These are phyloP conservation scores for Massariosphaeria phaeospora DNA, from an alignment of 495 filamentous ascomycete genomes.

Conservation along the genomic window DNA sequence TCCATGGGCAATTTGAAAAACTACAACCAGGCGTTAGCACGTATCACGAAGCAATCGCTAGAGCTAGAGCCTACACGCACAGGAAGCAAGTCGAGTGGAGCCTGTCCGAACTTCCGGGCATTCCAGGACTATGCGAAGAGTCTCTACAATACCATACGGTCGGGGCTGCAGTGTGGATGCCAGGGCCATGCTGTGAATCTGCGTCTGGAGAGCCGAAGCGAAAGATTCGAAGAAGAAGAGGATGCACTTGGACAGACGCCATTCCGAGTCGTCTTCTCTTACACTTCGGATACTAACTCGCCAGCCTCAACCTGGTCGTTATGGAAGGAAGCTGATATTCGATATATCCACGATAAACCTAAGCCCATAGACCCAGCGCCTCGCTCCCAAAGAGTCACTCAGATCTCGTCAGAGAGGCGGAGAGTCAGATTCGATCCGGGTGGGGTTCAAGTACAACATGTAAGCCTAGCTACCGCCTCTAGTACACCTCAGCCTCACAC, in stretches of 20 bases:
- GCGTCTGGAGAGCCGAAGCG: slow-evolving; percentile 8
- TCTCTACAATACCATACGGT: slow-evolving; percentile 1
- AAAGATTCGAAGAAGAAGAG: slow-evolving; percentile 11
- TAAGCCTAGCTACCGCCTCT: background rate
- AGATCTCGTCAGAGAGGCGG: too few relatives aligned
- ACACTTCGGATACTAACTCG: background rate
- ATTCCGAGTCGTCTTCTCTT: slow-evolving; percentile 30
- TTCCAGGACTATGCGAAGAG: slow-evolving; percentile 6
- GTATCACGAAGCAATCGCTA: slow-evolving; percentile 14
- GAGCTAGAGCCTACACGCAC: slow-evolving; percentile 14
- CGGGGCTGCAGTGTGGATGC: slow-evolving; percentile 10
- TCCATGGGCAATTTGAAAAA: slow-evolving; percentile 16
- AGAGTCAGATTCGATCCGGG: slow-evolving; percentile 4
- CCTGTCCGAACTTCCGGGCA: slow-evolving; percentile 6
- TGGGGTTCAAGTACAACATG: background rate
- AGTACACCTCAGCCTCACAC: background rate
- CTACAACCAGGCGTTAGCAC: slow-evolving; percentile 30
- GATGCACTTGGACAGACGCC: slow-evolving; percentile 29
- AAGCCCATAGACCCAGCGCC: background rate
- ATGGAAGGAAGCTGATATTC: slow-evolving; percentile 28
- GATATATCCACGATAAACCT: slow-evolving; percentile 6
- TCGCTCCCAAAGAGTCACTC: too few relatives aligned
- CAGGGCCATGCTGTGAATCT: slow-evolving; percentile 14
- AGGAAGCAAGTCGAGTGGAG: background rate
- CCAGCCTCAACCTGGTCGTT: background rate